Conservation (phyloP, 2,329 filamentous ascomycete species). For the Pestalotiopsis sp. region DNA sequence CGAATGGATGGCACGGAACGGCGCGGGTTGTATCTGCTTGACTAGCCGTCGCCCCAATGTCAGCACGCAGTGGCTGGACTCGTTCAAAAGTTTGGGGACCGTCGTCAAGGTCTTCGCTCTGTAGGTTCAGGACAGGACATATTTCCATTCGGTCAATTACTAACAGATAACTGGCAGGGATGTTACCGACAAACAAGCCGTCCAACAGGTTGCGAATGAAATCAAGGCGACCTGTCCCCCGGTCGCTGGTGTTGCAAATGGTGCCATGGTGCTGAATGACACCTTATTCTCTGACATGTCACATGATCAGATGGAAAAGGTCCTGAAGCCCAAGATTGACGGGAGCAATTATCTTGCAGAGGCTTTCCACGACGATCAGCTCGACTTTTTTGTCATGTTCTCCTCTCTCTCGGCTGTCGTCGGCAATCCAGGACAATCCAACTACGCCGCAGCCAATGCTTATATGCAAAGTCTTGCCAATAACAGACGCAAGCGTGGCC, state of each 20-base stretch:
- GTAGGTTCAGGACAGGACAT: too few relatives aligned
- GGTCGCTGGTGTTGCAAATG: constrained; percentile 40
- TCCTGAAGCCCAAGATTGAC: constrained; percentile 35
- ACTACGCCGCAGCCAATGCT: constrained; percentile 19
- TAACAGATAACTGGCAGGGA: background rate
- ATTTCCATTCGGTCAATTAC: background rate
- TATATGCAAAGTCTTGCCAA: constrained; percentile 14
- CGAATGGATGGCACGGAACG: too few relatives aligned
- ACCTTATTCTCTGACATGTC: constrained; percentile 18
- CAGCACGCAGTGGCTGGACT: too few relatives aligned
- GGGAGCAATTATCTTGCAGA: constrained; percentile 33
- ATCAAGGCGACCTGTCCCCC: constrained; percentile 26
- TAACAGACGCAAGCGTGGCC: constrained; percentile 13
- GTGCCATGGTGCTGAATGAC: constrained; percentile 41
- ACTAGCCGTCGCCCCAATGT: too few relatives aligned
- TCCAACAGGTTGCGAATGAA: background rate
- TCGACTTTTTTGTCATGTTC: constrained; percentile 41
- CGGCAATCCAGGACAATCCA: constrained; percentile 17
- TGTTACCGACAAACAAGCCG: background rate
- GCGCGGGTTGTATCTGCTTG: too few relatives aligned
- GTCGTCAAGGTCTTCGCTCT: too few relatives aligned
- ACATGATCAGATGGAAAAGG: constrained; percentile 22
- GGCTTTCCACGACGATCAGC: constrained; percentile 25
- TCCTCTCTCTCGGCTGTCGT: constrained; percentile 26
- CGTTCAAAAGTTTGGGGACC: too few relatives aligned